Base-by-base conservation (phyloP, 2,329 filamentous ascomycete genomes). In the Fusarium heterosporum region DNA sequence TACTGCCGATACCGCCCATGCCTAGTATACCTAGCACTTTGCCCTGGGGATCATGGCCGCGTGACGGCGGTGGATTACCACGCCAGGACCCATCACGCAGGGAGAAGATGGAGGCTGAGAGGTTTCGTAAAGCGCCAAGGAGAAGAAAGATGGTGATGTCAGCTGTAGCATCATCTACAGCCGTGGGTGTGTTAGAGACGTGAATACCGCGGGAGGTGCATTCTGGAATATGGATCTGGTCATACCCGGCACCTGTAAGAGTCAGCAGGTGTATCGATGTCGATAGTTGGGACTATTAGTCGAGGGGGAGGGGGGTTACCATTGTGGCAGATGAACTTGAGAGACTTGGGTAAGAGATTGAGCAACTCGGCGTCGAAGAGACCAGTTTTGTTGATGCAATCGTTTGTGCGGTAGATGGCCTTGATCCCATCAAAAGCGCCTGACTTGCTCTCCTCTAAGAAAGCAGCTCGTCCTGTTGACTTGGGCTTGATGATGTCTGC, bases 1-100 rank as follows among this genome's bases (percentile, higher is more conserved):
- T 93, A 34, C 90, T 83, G 1, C 93, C 93, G 62, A 96, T 96
- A 4, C 93, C 92, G 19, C 93, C 93, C 92, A 96, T 95, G 8
- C 93, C 93, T 39, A 96, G 77, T 61, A 96, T 93, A 1, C 93
- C 93, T 7, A 96, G 83, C 2, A 89, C 81, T 77, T 95, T 96
- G 34, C 90, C 91, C 76, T 91, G 84, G 2, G 92, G 92, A 73
- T 96, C 92, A 74, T 92, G 90, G 13, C 92, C 93, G 8, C 88
- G 79, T 1, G 89, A 83, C 1, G 85, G 83, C 8, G 81, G 76
- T 4, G 83, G 81, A 6, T 77, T 75, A 6, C 90, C 91, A 51
- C 87, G 84, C 90, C 91, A 96, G 57, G 87, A 80, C 1, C 89
- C 88, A 22, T 84, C 80, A 34, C 93, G 87, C 11, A 95, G 82